Evolutionary conservation across 345 rosid genomes (phyloP), one percentile per base, ranked within the genome.

Genomic region (Erucastrum elatum): DNA sequence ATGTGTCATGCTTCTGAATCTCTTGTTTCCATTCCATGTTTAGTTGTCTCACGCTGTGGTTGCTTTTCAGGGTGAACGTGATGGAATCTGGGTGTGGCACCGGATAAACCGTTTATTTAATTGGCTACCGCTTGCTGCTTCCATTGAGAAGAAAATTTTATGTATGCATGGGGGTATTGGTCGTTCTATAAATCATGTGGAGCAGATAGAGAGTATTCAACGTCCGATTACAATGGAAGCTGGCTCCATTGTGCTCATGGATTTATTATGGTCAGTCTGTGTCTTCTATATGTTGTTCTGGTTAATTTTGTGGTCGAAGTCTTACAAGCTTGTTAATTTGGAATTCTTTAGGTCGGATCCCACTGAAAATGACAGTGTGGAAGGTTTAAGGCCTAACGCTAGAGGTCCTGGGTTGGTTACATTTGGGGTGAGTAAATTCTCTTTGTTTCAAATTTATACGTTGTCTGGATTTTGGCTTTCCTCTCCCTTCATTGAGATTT

Each of bases 101-200:
- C 88, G 96, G 73, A 90, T 93, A 83, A 90, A 93, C 76, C 93
- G 93, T 35, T 84, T 93, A 77, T 93, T 93, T 83, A 93, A 93
- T 81, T 93, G 96, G 94, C 93, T 93, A 74, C 97, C 97, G 74
- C 82, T 93, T 77, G 96, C 97, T 13, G 97, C 97, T 72, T 81
- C 90, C 12, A 90, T 93, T 3, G 97, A 93, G 82, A 93, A 90
- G 87, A 93, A 93, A 80, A 93, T 93, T 68, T 86, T 93, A 60
- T 93, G 97, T 80, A 93, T 93, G 97, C 97, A 93, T 82, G 97
- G 97, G 77, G 97, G 97, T 83, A 93, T 93, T 80, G 97, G 97
- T 71, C 91, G 97, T 39, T 93, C 97, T 27, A 93, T 93, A 83
- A 93, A 89, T 84, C 94, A 90, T 49, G 89, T 93, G 76, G 96